Evolutionary conservation across 2,329 filamentous ascomycete genomes (phyloP).

Genomic region (Metarhizium sp.): DNA sequence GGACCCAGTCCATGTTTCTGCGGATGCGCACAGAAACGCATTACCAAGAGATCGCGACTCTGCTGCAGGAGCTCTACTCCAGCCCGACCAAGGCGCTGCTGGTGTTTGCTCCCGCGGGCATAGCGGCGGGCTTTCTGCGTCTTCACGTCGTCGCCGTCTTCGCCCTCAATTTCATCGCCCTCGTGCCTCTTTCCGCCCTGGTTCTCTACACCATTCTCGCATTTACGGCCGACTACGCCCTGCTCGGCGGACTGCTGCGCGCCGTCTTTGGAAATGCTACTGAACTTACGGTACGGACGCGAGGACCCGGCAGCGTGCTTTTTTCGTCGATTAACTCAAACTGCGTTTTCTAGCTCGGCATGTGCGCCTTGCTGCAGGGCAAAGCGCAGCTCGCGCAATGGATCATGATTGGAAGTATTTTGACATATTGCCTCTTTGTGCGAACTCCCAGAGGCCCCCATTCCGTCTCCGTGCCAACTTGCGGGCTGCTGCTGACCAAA

Average conservation of each 20-base stretch:
- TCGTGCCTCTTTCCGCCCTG: conserved; percentile 8
- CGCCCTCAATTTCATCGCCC: conserved; percentile 5
- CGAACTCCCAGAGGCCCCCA: background rate
- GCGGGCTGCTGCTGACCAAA: background rate
- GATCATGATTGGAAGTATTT: conserved; percentile 9
- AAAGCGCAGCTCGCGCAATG: conserved; percentile 5
- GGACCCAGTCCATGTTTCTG: background rate
- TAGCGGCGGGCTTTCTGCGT: conserved; percentile 1
- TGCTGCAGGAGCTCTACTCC: conserved; percentile 7
- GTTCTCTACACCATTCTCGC: conserved; percentile 7
- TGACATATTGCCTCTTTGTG: conserved; percentile 8
- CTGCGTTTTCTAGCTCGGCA: background rate
- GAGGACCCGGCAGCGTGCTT: background rate
- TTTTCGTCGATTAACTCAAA: background rate
- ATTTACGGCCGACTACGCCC: conserved; percentile 4
- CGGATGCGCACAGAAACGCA: conserved; percentile 4
- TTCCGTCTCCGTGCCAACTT: background rate
- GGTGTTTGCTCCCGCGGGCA: conserved; percentile 4
- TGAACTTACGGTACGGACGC: conserved; percentile 5
- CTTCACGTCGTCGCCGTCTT: conserved; percentile 2
- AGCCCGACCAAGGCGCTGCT: conserved; percentile 9
- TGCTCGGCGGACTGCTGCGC: conserved; percentile 7
- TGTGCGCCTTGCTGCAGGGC: background rate
- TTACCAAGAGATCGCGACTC: conserved; percentile 4
- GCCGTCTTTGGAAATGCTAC: conserved; percentile 8